Evolutionary conservation across 2,329 filamentous ascomycete species (phyloP).

Genomic region (Graphiopsis chlorocephala): DNA sequence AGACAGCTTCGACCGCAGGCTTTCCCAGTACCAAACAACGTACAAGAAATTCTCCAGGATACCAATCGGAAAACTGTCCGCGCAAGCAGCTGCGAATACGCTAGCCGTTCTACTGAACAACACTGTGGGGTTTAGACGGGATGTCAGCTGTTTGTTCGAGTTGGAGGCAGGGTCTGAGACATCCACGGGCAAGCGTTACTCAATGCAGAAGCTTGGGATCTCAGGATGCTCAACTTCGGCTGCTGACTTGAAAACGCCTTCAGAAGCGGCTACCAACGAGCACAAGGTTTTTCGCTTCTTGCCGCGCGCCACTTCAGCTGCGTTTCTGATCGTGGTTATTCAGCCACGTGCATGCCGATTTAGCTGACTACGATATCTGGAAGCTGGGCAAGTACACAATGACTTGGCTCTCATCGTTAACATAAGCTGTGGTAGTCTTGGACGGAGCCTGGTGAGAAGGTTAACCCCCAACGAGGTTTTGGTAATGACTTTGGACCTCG

Average conservation of each 20-base stretch:
- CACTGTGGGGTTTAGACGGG: neutral
- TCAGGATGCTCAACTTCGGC: neutral
- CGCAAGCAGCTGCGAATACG: neutral
- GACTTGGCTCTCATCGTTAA: neutral
- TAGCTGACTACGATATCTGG: neutral
- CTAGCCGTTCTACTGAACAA: neutral
- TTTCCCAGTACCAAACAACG: neutral
- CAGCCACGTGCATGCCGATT: neutral
- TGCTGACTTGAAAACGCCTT: neutral
- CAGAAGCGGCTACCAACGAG: neutral
- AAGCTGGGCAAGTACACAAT: neutral
- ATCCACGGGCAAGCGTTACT: neutral
- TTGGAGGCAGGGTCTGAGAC: neutral
- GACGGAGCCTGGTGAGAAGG: neutral
- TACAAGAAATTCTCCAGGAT: neutral
- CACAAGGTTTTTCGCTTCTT: neutral
- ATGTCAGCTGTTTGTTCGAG: neutral
- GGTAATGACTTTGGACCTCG: neutral
- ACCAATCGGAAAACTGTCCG: neutral
- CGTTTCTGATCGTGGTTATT: neutral
- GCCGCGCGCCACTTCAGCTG: neutral
- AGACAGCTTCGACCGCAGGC: neutral
- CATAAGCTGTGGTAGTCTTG: neutral
- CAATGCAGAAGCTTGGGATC: neutral
- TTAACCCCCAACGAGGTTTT: neutral